Evolutionary conservation across 2,329 filamentous ascomycete species (phyloP).

Genomic region (Beauveria rudraprayagi): DNA sequence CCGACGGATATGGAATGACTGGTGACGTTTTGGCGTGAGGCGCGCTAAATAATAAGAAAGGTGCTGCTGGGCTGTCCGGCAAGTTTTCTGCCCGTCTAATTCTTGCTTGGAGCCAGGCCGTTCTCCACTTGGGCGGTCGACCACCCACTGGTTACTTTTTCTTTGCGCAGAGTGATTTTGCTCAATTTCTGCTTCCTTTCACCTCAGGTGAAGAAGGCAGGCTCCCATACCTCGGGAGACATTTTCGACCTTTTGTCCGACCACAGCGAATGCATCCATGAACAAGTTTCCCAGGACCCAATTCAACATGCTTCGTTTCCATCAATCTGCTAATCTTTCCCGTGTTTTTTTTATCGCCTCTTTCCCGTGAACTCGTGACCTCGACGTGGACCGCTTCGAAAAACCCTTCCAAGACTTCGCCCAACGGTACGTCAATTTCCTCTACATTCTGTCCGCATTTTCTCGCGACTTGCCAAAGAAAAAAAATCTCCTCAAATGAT

Average conservation of each 20-base stretch:
- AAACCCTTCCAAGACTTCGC: not conserved
- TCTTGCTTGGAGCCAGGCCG: not conserved
- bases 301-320: not conserved
- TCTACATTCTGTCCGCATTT: not conserved
- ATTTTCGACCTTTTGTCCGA: not conserved
- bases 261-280: not conserved
- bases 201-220: not conserved
- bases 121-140: slow-evolving; percentile 5
- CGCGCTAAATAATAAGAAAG: not conserved
- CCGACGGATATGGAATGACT: slow-evolving; percentile 3
- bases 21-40: not conserved
- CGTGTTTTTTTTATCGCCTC: too few relatives aligned
- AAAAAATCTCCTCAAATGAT: slow-evolving; percentile 28
- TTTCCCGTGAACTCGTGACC: not conserved
- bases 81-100: not conserved
- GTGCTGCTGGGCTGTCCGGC: not conserved
- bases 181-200: not conserved
- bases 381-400: not conserved
- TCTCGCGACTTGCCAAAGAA: not conserved
- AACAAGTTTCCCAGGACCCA: not conserved
- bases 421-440: slow-evolving; percentile 11
- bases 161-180: not conserved
- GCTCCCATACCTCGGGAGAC: not conserved
- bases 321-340: not conserved
- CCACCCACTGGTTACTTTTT: not conserved